A percentile compares a stretch with the other conserved stretches of the same genome.
Evolutionary conservation across 139 green algal species (phyloP).

Genomic region (Microglena sp.): DNA sequence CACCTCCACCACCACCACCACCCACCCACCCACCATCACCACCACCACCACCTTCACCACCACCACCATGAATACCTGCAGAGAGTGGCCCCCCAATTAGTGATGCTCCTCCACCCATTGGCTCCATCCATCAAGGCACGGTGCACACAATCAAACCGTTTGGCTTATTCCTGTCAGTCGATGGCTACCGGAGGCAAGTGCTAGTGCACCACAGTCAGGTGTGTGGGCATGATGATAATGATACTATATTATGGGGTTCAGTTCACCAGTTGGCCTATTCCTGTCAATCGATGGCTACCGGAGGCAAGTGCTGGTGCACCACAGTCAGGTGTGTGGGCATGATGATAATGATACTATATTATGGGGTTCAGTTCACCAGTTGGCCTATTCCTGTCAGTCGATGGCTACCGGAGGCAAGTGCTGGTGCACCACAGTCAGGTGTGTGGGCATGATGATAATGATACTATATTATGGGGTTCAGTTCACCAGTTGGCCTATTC

Average conservation of each 20-base stretch:
- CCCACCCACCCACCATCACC: no score
- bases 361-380: background rate
- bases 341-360: background rate
- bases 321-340: background rate
- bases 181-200: slow-evolving; percentile 29
- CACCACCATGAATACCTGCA: no score
- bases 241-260: background rate
- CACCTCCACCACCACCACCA: no score
- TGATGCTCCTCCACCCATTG: slow-evolving; percentile 23
- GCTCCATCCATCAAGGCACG: slow-evolving; percentile 27
- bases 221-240: background rate
- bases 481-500: no score
- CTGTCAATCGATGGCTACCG: background rate
- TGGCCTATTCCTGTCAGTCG: background rate
- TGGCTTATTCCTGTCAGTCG: slow-evolving; percentile 43
- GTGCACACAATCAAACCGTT: slow-evolving; percentile 44
- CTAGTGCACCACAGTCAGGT: slow-evolving; percentile 45
- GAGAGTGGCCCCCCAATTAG: no score
- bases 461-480: no score
- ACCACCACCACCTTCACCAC: no score
- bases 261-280: background rate
- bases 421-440: no score
- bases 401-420: no score
- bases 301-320: no score
- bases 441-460: no score